Evolutionary conservation across 805 yeast genomes (phyloP).

Genomic region (Osmozyma mogii): DNA sequence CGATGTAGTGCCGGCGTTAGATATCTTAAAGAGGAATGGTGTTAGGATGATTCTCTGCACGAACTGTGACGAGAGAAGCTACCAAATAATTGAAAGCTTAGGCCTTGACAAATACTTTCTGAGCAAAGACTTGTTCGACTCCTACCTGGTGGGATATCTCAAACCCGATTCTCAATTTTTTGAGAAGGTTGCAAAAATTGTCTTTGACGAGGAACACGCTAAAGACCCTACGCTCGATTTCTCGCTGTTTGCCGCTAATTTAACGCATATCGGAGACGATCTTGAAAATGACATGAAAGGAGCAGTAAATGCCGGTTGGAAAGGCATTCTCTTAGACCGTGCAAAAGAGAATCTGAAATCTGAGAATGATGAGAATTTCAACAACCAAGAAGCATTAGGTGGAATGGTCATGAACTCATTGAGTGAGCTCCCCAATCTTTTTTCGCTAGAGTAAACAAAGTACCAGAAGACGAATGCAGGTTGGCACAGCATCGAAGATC

Average conservation of each 20-base stretch:
- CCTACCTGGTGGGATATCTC: slow-evolving; percentile 46
- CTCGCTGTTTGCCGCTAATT: slow-evolving; percentile 7
- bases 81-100: slow-evolving; percentile 38
- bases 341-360: slow-evolving; percentile 10
- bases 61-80: slow-evolving; percentile 57
- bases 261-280: slow-evolving; percentile 70
- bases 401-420: too few species aligned
- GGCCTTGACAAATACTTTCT: slow-evolving; percentile 36
- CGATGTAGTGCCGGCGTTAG: slow-evolving; percentile 45
- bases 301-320: slow-evolving; percentile 51
- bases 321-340: slow-evolving; percentile 50
- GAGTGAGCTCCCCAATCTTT: too few species aligned
- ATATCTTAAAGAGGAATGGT: slow-evolving; percentile 19
- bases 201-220: slow-evolving; percentile 11
- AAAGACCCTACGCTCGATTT: slow-evolving; percentile 10
- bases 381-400: too few species aligned
- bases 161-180: slow-evolving; percentile 50
- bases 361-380: too few species aligned
- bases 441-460: too few species aligned
- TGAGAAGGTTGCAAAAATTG: slow-evolving; percentile 23
- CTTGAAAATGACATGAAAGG: slow-evolving; percentile 47
- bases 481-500: too few species aligned
- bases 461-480: too few species aligned
- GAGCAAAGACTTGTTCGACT: slow-evolving; percentile 34
- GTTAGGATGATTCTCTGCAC: slow-evolving; percentile 41